Evolutionary conservation across 768 basidiomycete species (phyloP).

Genomic region (Mycena leptocephala): DNA sequence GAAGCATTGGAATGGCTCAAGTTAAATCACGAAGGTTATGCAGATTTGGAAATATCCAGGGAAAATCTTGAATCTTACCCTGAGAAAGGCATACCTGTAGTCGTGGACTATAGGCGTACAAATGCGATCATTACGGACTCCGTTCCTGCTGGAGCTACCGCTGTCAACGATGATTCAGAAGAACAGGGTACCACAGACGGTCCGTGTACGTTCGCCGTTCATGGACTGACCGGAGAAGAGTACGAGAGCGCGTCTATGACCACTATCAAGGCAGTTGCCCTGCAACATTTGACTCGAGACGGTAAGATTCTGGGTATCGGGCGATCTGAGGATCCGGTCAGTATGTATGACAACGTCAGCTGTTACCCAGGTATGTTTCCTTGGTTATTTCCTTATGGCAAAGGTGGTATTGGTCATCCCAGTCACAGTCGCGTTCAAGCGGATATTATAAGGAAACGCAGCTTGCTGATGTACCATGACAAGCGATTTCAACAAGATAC

Average conservation of each 20-base stretch:
- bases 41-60: slow-evolving; percentile 23
- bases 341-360: slow-evolving; percentile 48
- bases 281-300: not conserved
- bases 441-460: no score
- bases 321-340: slow-evolving; percentile 23
- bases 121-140: not conserved
- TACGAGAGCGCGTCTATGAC: not conserved
- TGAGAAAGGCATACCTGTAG: slow-evolving; percentile 22
- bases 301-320: not conserved
- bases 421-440: no score
- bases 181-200: not conserved
- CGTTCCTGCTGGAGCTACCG: not conserved
- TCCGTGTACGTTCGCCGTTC: not conserved
- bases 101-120: slow-evolving; percentile 4
- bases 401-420: no score
- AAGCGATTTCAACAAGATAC: slow-evolving; percentile 45
- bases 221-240: not conserved
- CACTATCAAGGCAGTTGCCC: not conserved
- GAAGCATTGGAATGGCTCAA: slow-evolving; percentile 31
- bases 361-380: slow-evolving; percentile 57
- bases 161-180: not conserved
- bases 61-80: slow-evolving; percentile 14
- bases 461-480: slow-evolving; percentile 51
- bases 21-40: slow-evolving; percentile 26
- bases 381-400: no score